These are phyloP conservation scores for Hypoxylon lienhwacheense DNA, from an alignment of 495 filamentous ascomycete species.

Conservation along the genomic window DNA sequence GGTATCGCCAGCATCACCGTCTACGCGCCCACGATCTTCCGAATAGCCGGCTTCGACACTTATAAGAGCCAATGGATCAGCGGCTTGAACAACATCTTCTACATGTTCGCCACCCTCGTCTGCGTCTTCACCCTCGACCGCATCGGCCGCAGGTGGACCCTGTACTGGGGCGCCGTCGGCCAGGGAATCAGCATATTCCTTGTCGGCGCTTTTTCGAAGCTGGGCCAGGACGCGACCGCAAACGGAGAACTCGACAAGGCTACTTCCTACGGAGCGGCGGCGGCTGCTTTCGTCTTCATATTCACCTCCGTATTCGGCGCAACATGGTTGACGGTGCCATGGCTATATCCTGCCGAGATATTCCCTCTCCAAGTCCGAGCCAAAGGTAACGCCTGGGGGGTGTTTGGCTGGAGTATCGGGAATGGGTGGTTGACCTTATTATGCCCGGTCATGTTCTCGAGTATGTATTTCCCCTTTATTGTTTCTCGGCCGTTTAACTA, in stretches of 20 bases:
- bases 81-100: slow-evolving; percentile 70
- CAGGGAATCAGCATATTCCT: slow-evolving; percentile 63
- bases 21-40: slow-evolving; percentile 67
- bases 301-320: slow-evolving; percentile 71
- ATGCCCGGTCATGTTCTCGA: slow-evolving; percentile 63
- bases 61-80: slow-evolving; percentile 67
- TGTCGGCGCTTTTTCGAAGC: slow-evolving; percentile 48
- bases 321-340: slow-evolving; percentile 72
- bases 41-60: slow-evolving; percentile 63
- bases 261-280: slow-evolving; percentile 60
- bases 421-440: slow-evolving; percentile 67
- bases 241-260: slow-evolving; percentile 42
- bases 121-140: slow-evolving; percentile 71
- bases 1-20: slow-evolving; percentile 73
- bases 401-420: slow-evolving; percentile 73
- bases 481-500: not conserved
- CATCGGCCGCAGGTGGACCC: slow-evolving; percentile 67
- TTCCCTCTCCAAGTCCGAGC: slow-evolving; percentile 70
- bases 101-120: slow-evolving; percentile 57
- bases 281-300: slow-evolving; percentile 69
- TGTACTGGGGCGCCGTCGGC: slow-evolving; percentile 66
- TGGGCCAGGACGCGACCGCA: slow-evolving; percentile 42
- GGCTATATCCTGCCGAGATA: slow-evolving; percentile 73
- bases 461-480: slow-evolving; percentile 17
- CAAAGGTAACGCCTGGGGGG: slow-evolving; percentile 74